phyloP scores from a whole-genome alignment of 805 yeast genomes.

The Hemisphaericaspora nanyangensis region DNA sequence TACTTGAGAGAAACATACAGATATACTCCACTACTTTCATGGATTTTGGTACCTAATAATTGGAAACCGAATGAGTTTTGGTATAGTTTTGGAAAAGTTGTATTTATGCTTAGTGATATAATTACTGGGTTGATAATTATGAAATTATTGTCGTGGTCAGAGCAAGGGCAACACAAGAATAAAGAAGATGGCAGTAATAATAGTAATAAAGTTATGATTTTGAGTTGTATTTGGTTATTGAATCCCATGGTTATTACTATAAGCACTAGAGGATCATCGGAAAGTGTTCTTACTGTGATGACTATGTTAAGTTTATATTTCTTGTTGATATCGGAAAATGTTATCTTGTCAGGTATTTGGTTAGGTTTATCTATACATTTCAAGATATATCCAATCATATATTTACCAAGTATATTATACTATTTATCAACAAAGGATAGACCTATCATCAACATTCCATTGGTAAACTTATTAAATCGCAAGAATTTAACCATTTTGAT shows the following conservation, averaged over 20 bases:
- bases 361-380: conserved; percentile 84
- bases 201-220: conserved; percentile 29
- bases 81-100: conserved; percentile 68
- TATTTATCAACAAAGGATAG: conserved; percentile 26
- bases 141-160: conserved; percentile 34
- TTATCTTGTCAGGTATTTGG: conserved; percentile 36
- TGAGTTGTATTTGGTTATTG: conserved; percentile 73
- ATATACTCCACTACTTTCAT: conserved; percentile 86
- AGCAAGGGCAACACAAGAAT: conserved; percentile 8
- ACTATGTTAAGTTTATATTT: conserved; percentile 56
- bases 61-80: conserved; percentile 26
- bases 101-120: conserved; percentile 76
- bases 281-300: conserved; percentile 79
- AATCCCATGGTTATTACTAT: conserved; percentile 96
- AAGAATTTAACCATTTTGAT: conserved; percentile 24
- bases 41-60: conserved; percentile 73
- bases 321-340: conserved; percentile 28
- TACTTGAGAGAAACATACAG: conserved; percentile 84
- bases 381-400: conserved; percentile 89
- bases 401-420: conserved; percentile 67
- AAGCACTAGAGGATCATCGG: conserved; percentile 90
- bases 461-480: conserved; percentile 37
- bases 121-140: conserved; percentile 64
- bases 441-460: conserved; percentile 23
- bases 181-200: too few species aligned